Evolutionary conservation across 2,329 filamentous ascomycete species (phyloP).

Genomic region (Alternaria rosae): DNA sequence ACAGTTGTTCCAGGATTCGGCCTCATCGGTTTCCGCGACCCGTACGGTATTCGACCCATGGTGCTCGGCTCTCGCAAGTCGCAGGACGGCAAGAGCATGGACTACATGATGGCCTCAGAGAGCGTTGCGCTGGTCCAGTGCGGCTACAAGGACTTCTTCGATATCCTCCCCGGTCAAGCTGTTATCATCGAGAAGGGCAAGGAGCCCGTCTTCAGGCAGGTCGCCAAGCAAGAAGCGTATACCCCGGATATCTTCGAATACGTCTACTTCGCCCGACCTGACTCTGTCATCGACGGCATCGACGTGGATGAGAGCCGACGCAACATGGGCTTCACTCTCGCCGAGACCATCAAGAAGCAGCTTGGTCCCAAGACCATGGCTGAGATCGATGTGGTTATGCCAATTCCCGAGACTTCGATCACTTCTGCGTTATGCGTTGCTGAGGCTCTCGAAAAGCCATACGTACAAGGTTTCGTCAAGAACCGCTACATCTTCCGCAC

Average conservation of each 20-base stretch:
- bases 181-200: slow-evolving; percentile 84
- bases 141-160: slow-evolving; percentile 76
- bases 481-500: slow-evolving; percentile 89
- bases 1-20: slow-evolving; percentile 66
- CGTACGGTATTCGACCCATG: slow-evolving; percentile 83
- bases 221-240: slow-evolving; percentile 72
- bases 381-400: slow-evolving; percentile 84
- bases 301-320: slow-evolving; percentile 83
- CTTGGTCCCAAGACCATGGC: slow-evolving; percentile 74
- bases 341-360: slow-evolving; percentile 71
- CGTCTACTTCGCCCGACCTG: slow-evolving; percentile 85
- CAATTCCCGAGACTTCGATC: slow-evolving; percentile 83
- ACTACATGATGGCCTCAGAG: slow-evolving; percentile 93
- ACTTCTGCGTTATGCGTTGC: slow-evolving; percentile 80
- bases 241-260: slow-evolving; percentile 88
- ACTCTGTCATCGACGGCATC: slow-evolving; percentile 85
- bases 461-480: slow-evolving; percentile 84
- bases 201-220: slow-evolving; percentile 76
- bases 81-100: slow-evolving; percentile 68
- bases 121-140: slow-evolving; percentile 83
- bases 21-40: slow-evolving; percentile 79
- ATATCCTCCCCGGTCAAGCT: slow-evolving; percentile 83
- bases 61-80: slow-evolving; percentile 78
- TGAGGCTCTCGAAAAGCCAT: slow-evolving; percentile 77
- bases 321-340: slow-evolving; percentile 85